Base-by-base conservation (phyloP, 768 basidiomycete species). In the Udeniomyces megalosporus region DNA sequence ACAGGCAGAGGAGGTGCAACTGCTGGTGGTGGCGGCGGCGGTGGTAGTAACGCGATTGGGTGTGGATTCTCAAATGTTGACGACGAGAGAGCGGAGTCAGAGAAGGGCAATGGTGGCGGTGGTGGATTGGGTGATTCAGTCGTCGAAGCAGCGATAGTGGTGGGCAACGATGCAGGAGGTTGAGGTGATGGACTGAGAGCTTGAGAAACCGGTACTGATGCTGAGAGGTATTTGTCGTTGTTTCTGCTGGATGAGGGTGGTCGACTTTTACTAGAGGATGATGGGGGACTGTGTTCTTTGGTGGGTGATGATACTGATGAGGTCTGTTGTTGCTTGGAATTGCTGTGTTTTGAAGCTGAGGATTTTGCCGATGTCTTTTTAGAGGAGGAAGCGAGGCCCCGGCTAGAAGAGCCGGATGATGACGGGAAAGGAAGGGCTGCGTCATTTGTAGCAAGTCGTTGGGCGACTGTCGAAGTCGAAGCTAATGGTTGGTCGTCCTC, bases 401-500 rank as follows among this genome's bases (percentile, higher is more conserved):
- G 29, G 15, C 54, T 4, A 20, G 35, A 34, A 38, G 54, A 26
- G 28, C 8, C 4, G 20, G 20, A 15, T 38, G 31, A n/a, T n/a
- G n/a, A n/a, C n/a, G n/a, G n/a, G n/a, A n/a, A 42, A 42, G 38
- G 38, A 42, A 42, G 17, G 10, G 38, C 38, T 17, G 10, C 38
- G 38, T 42, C 38, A n/a, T n/a, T 24, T 56, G 34, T 34, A 24
- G 20, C 38, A 14, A 29, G 35, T 31, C 35, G 4, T 28, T 32
- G 15, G n/a, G 28, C 22, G 20, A 35, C 34, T 5, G 54, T 38
- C n/a, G 54, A 12, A 22, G 54, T 45, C 10, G 52, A 22, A n/a
- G 32, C 15, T 1, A 1, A 48, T 49, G 29, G 29, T 15, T 17
- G 49, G 50, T 77, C 80, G 29, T 80, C 81, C 15, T 80, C 79